These are phyloP conservation scores for Solanum hybrid DNA, from an alignment of 305 asterid species.

Conservation along the genomic window DNA sequence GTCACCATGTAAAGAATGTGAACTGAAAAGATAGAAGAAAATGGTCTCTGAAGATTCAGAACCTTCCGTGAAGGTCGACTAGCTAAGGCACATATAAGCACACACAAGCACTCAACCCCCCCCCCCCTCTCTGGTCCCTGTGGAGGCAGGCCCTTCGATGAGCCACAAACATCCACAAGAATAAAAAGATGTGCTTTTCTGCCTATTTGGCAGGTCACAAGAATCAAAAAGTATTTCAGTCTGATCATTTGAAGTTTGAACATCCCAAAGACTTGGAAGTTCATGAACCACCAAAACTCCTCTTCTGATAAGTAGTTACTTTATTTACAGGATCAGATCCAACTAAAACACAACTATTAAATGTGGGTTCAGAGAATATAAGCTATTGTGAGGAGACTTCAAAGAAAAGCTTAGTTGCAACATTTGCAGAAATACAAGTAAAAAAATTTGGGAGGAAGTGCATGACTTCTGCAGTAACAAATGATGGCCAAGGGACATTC, in stretches of 20 bases:
- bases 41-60: neutral
- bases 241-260: neutral
- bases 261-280: neutral
- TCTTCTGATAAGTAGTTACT: neutral
- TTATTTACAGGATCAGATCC: neutral
- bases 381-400: neutral
- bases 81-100: neutral
- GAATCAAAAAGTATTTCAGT: neutral
- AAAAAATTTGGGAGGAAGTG: neutral
- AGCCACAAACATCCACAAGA: neutral
- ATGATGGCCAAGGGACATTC: neutral
- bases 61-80: neutral
- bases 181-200: neutral
- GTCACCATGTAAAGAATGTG: neutral
- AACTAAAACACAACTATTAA: neutral
- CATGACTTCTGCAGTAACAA: neutral
- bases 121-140: neutral
- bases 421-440: neutral
- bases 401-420: neutral
- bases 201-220: neutral
- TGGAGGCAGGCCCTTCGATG: neutral
- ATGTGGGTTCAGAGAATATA: neutral
- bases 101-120: neutral
- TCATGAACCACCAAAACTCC: neutral
- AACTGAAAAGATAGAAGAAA: neutral